These are phyloP conservation scores for Chlamydomonas incerta DNA, from an alignment of 139 green algal species.

Conservation along the genomic window DNA sequence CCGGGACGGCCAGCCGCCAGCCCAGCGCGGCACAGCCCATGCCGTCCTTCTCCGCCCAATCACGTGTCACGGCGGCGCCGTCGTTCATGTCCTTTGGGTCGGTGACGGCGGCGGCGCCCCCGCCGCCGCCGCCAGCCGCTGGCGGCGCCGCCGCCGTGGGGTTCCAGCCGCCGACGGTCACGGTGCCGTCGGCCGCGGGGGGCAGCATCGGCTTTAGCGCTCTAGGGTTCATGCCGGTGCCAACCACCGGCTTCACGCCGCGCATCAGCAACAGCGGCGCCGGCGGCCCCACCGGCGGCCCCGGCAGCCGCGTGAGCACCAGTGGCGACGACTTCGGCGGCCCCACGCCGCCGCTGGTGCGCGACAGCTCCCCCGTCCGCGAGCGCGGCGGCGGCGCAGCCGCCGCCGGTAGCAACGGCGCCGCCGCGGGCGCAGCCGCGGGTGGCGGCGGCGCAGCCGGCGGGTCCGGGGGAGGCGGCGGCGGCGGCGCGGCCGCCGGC, in stretches of 20 bases:
- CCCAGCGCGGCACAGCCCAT: not conserved
- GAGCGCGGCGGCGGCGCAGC: not conserved
- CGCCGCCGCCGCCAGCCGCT: not conserved
- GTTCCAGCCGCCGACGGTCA: too few relatives aligned
- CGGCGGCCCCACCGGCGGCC: not conserved
- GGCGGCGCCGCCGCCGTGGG: not conserved
- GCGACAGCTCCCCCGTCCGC: conserved; percentile 24
- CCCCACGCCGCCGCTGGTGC: conserved; percentile 5
- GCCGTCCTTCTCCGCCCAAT: conserved; percentile 16
- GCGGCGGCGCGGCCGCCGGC: not conserved
- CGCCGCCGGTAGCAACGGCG: not conserved
- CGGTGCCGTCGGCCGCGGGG: not conserved
- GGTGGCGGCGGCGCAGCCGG: not conserved
- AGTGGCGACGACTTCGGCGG: conserved; percentile 1
- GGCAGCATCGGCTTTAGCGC: not conserved
- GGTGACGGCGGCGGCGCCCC: not conserved
- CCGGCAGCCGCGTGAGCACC: not conserved
- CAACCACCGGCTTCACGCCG: conserved; percentile 14
- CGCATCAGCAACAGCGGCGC: not conserved
- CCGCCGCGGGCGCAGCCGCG: not conserved
- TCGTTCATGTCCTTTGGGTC: too few relatives aligned
- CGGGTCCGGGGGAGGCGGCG: not conserved
- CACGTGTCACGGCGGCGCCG: too few relatives aligned
- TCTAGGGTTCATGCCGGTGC: not conserved
- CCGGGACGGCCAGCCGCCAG: not conserved